These are phyloP conservation scores for Serendipita vermifera DNA, from an alignment of 768 basidiomycete species.

Conservation along the genomic window DNA sequence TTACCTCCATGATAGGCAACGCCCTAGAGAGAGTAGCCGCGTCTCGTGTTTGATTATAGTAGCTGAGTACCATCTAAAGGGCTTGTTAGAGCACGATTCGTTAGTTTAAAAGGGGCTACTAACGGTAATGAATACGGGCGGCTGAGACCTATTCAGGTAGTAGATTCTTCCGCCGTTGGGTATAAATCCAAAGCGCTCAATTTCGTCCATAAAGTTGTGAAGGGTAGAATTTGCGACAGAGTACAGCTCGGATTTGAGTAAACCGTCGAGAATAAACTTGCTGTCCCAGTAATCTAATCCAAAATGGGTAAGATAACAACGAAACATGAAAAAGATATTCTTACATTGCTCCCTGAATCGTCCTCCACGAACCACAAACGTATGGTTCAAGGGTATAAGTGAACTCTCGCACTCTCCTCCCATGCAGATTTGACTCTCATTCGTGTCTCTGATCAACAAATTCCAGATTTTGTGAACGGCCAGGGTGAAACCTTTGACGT, in stretches of 20 bases:
- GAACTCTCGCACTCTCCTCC: conserved; percentile 60
- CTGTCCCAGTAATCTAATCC: conserved; percentile 51
- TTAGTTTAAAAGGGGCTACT: too few species aligned
- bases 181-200: conserved; percentile 74
- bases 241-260: conserved; percentile 68
- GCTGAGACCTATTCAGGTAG: conserved; percentile 86
- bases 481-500: conserved; percentile 58
- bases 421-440: conserved; percentile 51
- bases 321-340: conserved; percentile 23
- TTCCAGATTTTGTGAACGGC: conserved; percentile 83
- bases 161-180: conserved; percentile 92
- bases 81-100: too few species aligned
- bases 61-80: conserved; percentile 77
- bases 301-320: neutral
- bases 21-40: conserved; percentile 61
- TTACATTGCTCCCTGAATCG: conserved; percentile 77
- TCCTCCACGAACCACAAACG: conserved; percentile 79
- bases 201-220: conserved; percentile 91
- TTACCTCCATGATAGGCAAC: conserved; percentile 73
- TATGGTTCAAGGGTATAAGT: conserved; percentile 81
- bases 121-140: conserved; percentile 76
- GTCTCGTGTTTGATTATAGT: conserved; percentile 61
- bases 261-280: conserved; percentile 79
- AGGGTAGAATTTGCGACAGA: conserved; percentile 61
- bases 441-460: conserved; percentile 62